Conservation (phyloP, 805 yeast genomes). For the Saccharomycopsis sp. region DNA sequence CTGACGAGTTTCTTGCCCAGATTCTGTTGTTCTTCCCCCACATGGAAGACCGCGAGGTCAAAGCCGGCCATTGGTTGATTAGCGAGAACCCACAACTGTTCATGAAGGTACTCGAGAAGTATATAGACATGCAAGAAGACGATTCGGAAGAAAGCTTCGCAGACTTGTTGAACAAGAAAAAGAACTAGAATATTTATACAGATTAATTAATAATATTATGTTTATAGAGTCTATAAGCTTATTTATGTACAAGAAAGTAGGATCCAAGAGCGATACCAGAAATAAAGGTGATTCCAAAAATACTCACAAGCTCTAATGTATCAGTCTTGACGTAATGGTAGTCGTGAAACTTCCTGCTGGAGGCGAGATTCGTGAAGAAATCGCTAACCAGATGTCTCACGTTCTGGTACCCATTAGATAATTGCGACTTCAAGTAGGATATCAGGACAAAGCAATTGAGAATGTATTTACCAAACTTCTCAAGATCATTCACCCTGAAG, state of each 20-base stretch:
- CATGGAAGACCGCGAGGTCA: constrained; percentile 66
- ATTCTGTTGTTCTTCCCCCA: constrained; percentile 75
- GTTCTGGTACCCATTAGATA: background rate
- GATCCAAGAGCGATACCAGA: constrained; percentile 1
- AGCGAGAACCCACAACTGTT: constrained; percentile 81
- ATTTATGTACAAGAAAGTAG: background rate
- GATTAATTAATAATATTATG: too few relatives aligned
- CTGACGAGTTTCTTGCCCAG: constrained; percentile 71
- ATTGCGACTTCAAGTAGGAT: background rate
- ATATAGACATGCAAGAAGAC: constrained; percentile 36
- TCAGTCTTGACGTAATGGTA: background rate
- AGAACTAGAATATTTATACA: too few relatives aligned
- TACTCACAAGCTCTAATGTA: background rate
- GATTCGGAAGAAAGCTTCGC: background rate
- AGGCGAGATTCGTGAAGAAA: background rate
- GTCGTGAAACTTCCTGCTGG: background rate
- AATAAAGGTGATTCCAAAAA: background rate
- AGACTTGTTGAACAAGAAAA: background rate
- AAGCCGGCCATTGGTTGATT: constrained; percentile 91
- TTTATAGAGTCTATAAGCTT: background rate
- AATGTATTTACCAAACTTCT: background rate
- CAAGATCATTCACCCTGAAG: background rate
- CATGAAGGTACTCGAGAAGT: constrained; percentile 53
- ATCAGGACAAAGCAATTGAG: background rate
- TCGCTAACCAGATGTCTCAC: background rate